Evolutionary conservation across 2,329 filamentous ascomycete species (phyloP).

Genomic region (Cytospora mali): DNA sequence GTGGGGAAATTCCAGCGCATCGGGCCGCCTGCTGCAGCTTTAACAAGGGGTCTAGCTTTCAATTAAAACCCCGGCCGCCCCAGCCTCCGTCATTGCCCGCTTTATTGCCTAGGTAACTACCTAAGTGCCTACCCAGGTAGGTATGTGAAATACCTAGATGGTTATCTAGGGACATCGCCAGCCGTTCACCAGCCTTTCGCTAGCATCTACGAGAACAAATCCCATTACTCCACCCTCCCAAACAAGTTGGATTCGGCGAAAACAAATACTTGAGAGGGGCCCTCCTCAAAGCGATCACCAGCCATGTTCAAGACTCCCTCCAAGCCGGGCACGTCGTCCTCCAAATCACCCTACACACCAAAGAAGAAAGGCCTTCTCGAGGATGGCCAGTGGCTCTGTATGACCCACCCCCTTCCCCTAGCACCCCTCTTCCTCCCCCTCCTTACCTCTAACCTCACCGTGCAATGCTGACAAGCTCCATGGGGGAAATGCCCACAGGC

Average conservation of each 20-base stretch:
- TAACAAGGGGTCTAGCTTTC: conserved; percentile 4
- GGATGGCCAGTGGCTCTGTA: conserved; percentile 36
- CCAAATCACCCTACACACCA: conserved; percentile 13
- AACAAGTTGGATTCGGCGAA: background rate
- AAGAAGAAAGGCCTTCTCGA: conserved; percentile 31
- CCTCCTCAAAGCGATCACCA: background rate
- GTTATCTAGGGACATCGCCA: too few relatives aligned
- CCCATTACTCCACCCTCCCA: background rate
- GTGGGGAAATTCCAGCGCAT: conserved; percentile 11
- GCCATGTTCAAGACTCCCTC: conserved; percentile 27
- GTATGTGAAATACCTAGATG: too few relatives aligned
- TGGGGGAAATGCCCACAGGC: conserved; percentile 35
- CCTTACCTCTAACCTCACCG: background rate
- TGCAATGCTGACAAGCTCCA: background rate
- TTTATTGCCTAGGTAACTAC: too few relatives aligned
- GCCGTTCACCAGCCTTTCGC: background rate
- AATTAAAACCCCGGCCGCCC: conserved; percentile 4
- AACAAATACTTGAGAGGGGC: background rate
- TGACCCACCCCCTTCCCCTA: conserved; percentile 1
- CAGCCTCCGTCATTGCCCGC: background rate
- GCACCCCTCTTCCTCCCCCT: background rate
- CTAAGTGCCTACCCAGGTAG: too few relatives aligned
- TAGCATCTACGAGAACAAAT: background rate
- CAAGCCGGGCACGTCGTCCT: conserved; percentile 9
- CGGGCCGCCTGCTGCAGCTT: conserved; percentile 15